These are phyloP conservation scores for Lunasporangiospora selenospora DNA, from an alignment of 192 early-diverging fungal species.

Conservation along the genomic window DNA sequence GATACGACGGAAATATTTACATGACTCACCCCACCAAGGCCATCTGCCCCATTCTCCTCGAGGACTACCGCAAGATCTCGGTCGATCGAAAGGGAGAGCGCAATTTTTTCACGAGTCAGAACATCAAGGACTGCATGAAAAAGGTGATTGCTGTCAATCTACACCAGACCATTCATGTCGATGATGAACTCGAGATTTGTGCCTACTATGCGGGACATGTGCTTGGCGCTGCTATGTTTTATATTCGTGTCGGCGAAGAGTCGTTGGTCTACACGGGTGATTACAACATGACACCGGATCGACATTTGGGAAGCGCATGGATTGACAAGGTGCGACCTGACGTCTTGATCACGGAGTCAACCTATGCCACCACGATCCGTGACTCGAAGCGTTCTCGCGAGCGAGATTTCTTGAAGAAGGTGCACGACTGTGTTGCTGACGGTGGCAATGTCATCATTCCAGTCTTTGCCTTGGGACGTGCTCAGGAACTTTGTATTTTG, in stretches of 20 bases:
- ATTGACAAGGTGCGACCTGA: slow-evolving; percentile 93
- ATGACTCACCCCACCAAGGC: slow-evolving; percentile 98
- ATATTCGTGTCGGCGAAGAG: slow-evolving; percentile 76
- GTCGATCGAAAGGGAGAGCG: slow-evolving; percentile 90
- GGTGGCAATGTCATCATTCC: slow-evolving; percentile 95
- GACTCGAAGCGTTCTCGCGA: slow-evolving; percentile 93
- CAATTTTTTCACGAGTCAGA: slow-evolving; percentile 85
- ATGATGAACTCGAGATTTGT: slow-evolving; percentile 82
- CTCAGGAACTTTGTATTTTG: slow-evolving; percentile 97
- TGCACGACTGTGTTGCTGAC: slow-evolving; percentile 75
- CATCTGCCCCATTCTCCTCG: slow-evolving; percentile 92
- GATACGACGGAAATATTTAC: slow-evolving; percentile 95
- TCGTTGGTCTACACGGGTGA: slow-evolving; percentile 88
- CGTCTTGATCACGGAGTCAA: slow-evolving; percentile 95
- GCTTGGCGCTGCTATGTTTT: slow-evolving; percentile 97
- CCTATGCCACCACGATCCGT: slow-evolving; percentile 96
- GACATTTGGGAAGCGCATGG: slow-evolving; percentile 96
- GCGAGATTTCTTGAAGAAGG: slow-evolving; percentile 91
- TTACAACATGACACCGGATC: slow-evolving; percentile 91
- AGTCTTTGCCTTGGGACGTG: slow-evolving; percentile 97
- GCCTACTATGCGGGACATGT: slow-evolving; percentile 99
- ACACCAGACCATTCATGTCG: slow-evolving; percentile 84
- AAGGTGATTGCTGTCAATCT: slow-evolving; percentile 92
- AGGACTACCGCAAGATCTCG: slow-evolving; percentile 94
- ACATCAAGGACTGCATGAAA: slow-evolving; percentile 94